Evolutionary conservation across 257 asterid species (phyloP).

Genomic region (Haberlea rhodopensis): DNA sequence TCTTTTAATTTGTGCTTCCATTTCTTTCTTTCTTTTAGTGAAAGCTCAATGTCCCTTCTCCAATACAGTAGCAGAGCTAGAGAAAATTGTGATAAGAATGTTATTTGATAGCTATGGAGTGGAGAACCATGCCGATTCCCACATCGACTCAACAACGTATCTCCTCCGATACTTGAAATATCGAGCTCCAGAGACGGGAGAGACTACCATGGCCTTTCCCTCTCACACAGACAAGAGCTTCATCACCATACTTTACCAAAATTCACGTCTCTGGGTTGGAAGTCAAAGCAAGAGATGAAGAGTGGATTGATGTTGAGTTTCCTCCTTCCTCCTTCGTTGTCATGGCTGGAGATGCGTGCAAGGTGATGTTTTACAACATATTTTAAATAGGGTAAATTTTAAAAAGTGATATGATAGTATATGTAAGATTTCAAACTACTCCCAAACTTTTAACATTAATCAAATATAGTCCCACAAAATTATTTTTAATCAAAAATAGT

Average conservation of each 20-base stretch:
- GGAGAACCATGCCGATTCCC: conserved; percentile 30
- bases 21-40: conserved; percentile 33
- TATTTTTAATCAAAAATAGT: no score
- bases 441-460: no score
- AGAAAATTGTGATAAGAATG: conserved; percentile 52
- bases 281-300: conserved; percentile 48
- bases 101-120: conserved; percentile 57
- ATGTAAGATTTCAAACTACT: no score
- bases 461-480: no score
- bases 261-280: conserved; percentile 60
- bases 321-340: conserved; percentile 61
- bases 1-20: no score
- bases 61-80: conserved; percentile 50
- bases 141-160: conserved; percentile 46
- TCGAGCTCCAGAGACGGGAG: conserved; percentile 40
- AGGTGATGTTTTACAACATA: conserved; percentile 43
- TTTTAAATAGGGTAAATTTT: no score
- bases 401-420: no score
- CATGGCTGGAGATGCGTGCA: conserved; percentile 77
- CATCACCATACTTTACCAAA: conserved; percentile 58
- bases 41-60: conserved; percentile 50
- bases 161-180: conserved; percentile 58
- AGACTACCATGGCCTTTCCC: conserved; percentile 46
- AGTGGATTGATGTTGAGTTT: conserved; percentile 50
- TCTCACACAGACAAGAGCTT: conserved; percentile 74